phyloP scores from a whole-genome alignment of 1,284 basidiomycete genomes.

The Rhodotorula sp. region DNA sequence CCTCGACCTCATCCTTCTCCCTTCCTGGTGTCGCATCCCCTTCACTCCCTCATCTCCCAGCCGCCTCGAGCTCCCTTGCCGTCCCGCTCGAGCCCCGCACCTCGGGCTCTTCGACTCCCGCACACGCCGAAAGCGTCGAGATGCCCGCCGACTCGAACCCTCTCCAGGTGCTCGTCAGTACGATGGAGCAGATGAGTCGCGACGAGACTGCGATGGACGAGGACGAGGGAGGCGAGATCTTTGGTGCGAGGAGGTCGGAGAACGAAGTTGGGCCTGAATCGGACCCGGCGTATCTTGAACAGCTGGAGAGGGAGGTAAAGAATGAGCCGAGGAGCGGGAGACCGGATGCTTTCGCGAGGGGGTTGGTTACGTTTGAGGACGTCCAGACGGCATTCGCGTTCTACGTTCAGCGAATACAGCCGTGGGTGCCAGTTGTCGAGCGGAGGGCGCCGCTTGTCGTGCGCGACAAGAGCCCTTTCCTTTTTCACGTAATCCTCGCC shows the following conservation, averaged over 20 bases:
- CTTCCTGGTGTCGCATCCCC: neutral
- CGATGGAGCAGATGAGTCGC: slow-evolving; percentile 29
- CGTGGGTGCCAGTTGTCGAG: slow-evolving; percentile 29
- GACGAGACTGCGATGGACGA: slow-evolving; percentile 15
- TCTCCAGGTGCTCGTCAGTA: slow-evolving; percentile 33
- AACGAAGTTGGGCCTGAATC: neutral
- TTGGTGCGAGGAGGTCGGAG: neutral
- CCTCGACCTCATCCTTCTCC: neutral
- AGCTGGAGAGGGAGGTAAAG: slow-evolving; percentile 13
- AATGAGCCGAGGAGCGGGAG: slow-evolving; percentile 9
- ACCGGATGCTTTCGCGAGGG: slow-evolving; percentile 31
- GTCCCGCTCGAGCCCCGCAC: neutral
- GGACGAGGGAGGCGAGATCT: neutral
- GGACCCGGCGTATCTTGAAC: slow-evolving; percentile 11
- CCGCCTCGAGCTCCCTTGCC: neutral
- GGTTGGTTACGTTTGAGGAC: slow-evolving; percentile 32
- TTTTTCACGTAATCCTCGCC: slow-evolving; percentile 36
- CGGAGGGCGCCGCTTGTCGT: slow-evolving; percentile 17
- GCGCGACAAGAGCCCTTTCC: slow-evolving; percentile 25
- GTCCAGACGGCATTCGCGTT: slow-evolving; percentile 32
- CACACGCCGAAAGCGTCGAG: slow-evolving; percentile 19
- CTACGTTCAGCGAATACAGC: slow-evolving; percentile 33
- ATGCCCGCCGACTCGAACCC: slow-evolving; percentile 34
- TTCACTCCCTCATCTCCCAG: neutral
- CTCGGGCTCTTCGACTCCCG: neutral